Base-by-base conservation (phyloP, 768 basidiomycete species). In the Russula lepida region DNA sequence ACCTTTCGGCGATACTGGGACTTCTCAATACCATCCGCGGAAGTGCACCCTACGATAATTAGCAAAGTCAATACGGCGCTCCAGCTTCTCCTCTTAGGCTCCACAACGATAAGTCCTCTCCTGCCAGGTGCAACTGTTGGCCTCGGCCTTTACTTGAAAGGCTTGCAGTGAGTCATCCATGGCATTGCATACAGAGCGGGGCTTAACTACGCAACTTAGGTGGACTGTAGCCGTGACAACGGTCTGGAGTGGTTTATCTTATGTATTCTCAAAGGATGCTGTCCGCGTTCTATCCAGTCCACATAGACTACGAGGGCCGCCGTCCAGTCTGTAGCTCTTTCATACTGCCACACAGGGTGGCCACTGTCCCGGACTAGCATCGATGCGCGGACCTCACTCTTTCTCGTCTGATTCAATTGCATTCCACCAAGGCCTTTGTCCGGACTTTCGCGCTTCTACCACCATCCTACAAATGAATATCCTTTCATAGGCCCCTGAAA, bases 31-130 rank as follows among this genome's bases (percentile, higher is more conserved):
- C 93, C 97, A 1, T 95, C 94, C 1, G 95, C 93, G 1, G 95
- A 97, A 73, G 93, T 98, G 13, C 83, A 83, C 32, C 95, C 95
- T 0, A 98, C 97, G 12, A 74, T 73, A n/a, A 94, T 99, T 54
- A 95, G 92, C 78, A 98, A 95, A 78, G 91, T 88, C 51, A 99
- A 99, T 71, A 99, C 95, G 0, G 86, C 86, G 7, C 80, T 98
- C 6, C 95, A 99, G 71, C 83, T 99, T 13, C 73, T 88, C 7
- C 77, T 99, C 19, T 97, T 99, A 90, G 95, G 92, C 2, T 73
- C 77, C 0, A 95, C 92, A 4, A 95, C 94, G 0, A 76, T 95
- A 59, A 84, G 84, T 50, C 95, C 95, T 0, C 77, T 98, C 33
- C 72, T 91, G 4, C 83, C 89, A 6, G 82, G 87, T 30, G 71